Conservation (phyloP, 2,329 filamentous ascomycete genomes). For the Clarireedia hainanense region DNA sequence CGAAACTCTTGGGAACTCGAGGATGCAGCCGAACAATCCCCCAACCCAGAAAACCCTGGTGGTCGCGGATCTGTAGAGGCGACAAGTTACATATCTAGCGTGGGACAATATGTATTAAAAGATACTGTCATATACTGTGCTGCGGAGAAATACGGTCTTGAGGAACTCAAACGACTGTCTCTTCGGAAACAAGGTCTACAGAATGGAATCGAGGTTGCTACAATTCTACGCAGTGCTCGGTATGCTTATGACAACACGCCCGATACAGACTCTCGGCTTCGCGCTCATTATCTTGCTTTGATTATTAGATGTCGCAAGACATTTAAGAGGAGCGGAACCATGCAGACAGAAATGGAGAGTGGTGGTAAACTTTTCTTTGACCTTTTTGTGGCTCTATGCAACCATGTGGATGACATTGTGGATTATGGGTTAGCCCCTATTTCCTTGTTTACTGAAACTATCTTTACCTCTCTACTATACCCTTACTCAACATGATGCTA, state of each 20-base stretch:
- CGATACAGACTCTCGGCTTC: conserved; percentile 83
- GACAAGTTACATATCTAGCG: conserved; percentile 69
- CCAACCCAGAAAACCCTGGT: conserved; percentile 47
- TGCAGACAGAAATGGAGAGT: conserved; percentile 97
- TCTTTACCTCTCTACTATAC: not conserved
- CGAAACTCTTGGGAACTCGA: conserved; percentile 87
- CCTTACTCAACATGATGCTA: conserved; percentile 8
- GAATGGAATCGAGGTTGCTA: conserved; percentile 83
- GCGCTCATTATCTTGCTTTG: conserved; percentile 93
- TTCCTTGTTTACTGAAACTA: conserved; percentile 17
- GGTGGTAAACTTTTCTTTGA: conserved; percentile 94
- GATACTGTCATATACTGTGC: conserved; percentile 94
- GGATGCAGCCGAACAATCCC: conserved; percentile 49
- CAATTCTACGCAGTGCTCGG: conserved; percentile 84
- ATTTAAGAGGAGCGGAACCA: conserved; percentile 96
- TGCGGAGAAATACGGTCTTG: conserved; percentile 82
- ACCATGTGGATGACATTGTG: conserved; percentile 93
- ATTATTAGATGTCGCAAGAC: conserved; percentile 96
- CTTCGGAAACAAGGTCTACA: conserved; percentile 89
- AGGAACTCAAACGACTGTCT: conserved; percentile 84
- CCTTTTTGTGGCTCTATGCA: conserved; percentile 96
- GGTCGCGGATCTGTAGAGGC: conserved; percentile 60
- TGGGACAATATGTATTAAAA: conserved; percentile 70
- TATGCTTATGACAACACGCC: conserved; percentile 95
- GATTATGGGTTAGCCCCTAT: conserved; percentile 51